Evolutionary conservation across 2,329 filamentous ascomycete genomes (phyloP).

Genomic region (Cladorrhinum sp.): DNA sequence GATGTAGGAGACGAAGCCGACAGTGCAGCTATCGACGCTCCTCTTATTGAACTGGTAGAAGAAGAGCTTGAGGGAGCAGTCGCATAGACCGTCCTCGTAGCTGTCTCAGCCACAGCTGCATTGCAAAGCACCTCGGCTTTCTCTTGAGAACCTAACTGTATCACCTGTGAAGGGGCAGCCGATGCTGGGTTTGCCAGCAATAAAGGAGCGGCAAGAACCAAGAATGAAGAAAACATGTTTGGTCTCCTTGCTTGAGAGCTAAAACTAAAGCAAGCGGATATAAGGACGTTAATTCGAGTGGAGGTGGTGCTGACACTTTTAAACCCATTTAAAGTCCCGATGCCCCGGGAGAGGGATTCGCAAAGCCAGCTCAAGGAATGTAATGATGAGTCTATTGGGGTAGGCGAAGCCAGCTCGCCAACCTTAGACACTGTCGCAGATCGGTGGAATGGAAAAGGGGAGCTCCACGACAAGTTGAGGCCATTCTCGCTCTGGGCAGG

Average conservation of each 20-base stretch:
- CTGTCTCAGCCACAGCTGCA: conserved; percentile 14
- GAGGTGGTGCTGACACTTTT: conserved; percentile 5
- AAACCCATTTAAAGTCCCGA: conserved; percentile 8
- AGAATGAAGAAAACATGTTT: conserved; percentile 20
- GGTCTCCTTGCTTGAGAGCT: conserved; percentile 2
- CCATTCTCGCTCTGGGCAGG: conserved; percentile 1
- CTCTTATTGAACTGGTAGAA: not conserved
- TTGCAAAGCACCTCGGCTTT: conserved; percentile 12
- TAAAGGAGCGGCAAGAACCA: conserved; percentile 25
- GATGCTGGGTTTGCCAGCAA: conserved; percentile 14
- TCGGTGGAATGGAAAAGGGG: conserved; percentile 21
- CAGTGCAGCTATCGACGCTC: not conserved
- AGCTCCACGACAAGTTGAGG: conserved; percentile 8
- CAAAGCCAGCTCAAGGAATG: conserved; percentile 22
- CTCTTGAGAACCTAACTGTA: conserved; percentile 13
- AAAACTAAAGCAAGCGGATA: not conserved
- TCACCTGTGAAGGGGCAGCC: conserved; percentile 15
- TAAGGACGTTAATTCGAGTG: conserved; percentile 18
- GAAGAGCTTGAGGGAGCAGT: not conserved
- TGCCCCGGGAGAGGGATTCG: not conserved
- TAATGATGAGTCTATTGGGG: conserved; percentile 5
- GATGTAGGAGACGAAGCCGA: not conserved
- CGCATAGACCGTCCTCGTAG: conserved; percentile 9
- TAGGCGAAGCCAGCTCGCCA: conserved; percentile 24
- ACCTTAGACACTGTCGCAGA: conserved; percentile 21